Conservation (phyloP, 768 basidiomycete species). For the Boletus coccyginus region DNA sequence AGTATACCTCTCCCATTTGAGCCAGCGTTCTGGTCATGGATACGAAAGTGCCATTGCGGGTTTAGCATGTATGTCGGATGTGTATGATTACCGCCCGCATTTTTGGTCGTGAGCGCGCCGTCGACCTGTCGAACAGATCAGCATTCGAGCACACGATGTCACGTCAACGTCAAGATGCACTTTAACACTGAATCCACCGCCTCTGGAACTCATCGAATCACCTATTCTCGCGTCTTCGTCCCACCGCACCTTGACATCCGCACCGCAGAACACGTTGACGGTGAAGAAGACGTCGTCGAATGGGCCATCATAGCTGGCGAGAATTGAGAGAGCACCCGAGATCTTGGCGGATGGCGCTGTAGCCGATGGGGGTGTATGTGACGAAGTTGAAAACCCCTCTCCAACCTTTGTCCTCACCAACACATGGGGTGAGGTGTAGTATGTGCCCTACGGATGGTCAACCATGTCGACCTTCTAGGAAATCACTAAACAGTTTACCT, state of each 20-base stretch:
- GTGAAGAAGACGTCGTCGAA: slow-evolving; percentile 63
- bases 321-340: slow-evolving; percentile 47
- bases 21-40: slow-evolving; percentile 40
- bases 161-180: slow-evolving; percentile 2
- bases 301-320: slow-evolving; percentile 68
- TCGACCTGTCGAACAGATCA: slow-evolving; percentile 44
- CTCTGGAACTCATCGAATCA: not conserved
- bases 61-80: slow-evolving; percentile 84
- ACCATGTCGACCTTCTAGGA: not conserved
- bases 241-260: slow-evolving; percentile 42
- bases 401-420: slow-evolving; percentile 26
- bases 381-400: slow-evolving; percentile 25
- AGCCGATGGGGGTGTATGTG: not conserved
- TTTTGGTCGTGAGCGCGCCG: slow-evolving; percentile 62
- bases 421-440: slow-evolving; percentile 46
- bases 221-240: slow-evolving; percentile 34
- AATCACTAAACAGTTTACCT: slow-evolving; percentile 29
- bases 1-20: slow-evolving; percentile 2
- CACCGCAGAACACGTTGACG: slow-evolving; percentile 49
- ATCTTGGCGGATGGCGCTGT: slow-evolving; percentile 21
- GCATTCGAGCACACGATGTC: not conserved
- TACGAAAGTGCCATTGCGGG: slow-evolving; percentile 76
- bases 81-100: slow-evolving; percentile 81
- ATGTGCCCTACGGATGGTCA: slow-evolving; percentile 34
- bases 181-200: slow-evolving; percentile 11